A percentile compares a stretch with the other conserved stretches of the same genome.
These are phyloP conservation scores for Wickerhamomyces hampshirensis DNA, from an alignment of 805 yeast genomes.

Conservation along the genomic window DNA sequence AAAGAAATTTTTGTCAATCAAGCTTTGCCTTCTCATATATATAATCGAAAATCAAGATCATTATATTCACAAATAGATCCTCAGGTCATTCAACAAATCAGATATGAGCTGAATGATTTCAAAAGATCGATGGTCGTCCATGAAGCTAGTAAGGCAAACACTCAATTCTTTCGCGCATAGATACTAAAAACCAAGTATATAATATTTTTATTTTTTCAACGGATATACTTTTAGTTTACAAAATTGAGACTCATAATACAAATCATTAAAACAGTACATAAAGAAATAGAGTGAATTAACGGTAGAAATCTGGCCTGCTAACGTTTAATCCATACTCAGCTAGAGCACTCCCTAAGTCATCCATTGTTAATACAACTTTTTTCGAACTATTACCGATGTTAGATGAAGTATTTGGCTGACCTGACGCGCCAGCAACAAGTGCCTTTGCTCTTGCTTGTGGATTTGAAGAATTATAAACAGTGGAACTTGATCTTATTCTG, in stretches of 20 bases:
- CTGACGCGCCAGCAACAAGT: slow-evolving; percentile 56
- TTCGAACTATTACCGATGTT: slow-evolving; percentile 48
- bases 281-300: slow-evolving; percentile 34
- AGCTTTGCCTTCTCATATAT: slow-evolving; percentile 46
- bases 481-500: slow-evolving; percentile 80
- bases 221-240: not conserved
- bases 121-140: slow-evolving; percentile 72
- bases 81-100: slow-evolving; percentile 46
- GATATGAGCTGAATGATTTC: slow-evolving; percentile 59
- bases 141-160: slow-evolving; percentile 50
- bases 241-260: not conserved
- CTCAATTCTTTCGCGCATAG: slow-evolving; percentile 56
- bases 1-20: slow-evolving; percentile 44
- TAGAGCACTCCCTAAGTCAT: slow-evolving; percentile 87
- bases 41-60: slow-evolving; percentile 49
- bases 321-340: slow-evolving; percentile 91
- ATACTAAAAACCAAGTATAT: not conserved
- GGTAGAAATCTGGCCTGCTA: slow-evolving; percentile 88
- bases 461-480: slow-evolving; percentile 80
- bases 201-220: not conserved
- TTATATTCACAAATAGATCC: slow-evolving; percentile 37
- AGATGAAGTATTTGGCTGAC: slow-evolving; percentile 29
- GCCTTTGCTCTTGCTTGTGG: slow-evolving; percentile 85
- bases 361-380: slow-evolving; percentile 86
- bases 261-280: not conserved